Base-by-base conservation (phyloP, 1,284 basidiomycete genomes). In the Trichosporon sp. region DNA sequence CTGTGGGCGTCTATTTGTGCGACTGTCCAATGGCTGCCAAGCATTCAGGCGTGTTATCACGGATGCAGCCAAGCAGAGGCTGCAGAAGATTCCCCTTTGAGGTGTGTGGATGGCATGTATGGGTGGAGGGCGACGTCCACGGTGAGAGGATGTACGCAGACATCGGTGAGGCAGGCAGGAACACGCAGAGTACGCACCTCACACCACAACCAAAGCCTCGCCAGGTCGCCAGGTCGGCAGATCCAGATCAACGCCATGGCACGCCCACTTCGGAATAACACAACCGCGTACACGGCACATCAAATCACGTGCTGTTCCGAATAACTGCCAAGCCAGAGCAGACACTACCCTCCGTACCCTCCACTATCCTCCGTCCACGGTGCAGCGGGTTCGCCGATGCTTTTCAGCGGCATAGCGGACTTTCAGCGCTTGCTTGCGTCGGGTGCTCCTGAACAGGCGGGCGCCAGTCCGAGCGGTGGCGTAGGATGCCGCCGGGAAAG, bases 271-370 rank as follows among this genome's bases (percentile, higher is more conserved):
- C 46, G 46, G 46, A 44, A 44, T 44, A 44, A 44, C 40, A 21
- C 40, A 10, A 10, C 40, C 19, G 40, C 40, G 23, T 1, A 21
- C 25, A 27, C n/a, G 25, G 49, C 49, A 54, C 49, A 54, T 3
- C 25, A 54, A 31, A 27, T 54, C 49, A 54, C 49, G 49, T 54
- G 49, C 49, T 54, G 49, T 13, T 54, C 49, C 49, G 49, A 54
- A 54, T 54, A n/a, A n/a, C n/a, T n/a, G n/a, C n/a, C n/a, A n/a
- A n/a, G n/a, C n/a, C n/a, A n/a, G n/a, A n/a, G n/a, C n/a, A n/a
- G n/a, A n/a, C n/a, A n/a, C n/a, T n/a, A n/a, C 36, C 36, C 6
- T 23, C 40, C 40, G 40, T 44, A 21, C 7, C 8, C 40, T 8
- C 40, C 19, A 44, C 19, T 44, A 44, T 10, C 5, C 40, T 44